Evolutionary conservation across 139 green algal species (phyloP), one percentile per base, ranked within the genome.

Genomic region (Chlorella ohadii): DNA sequence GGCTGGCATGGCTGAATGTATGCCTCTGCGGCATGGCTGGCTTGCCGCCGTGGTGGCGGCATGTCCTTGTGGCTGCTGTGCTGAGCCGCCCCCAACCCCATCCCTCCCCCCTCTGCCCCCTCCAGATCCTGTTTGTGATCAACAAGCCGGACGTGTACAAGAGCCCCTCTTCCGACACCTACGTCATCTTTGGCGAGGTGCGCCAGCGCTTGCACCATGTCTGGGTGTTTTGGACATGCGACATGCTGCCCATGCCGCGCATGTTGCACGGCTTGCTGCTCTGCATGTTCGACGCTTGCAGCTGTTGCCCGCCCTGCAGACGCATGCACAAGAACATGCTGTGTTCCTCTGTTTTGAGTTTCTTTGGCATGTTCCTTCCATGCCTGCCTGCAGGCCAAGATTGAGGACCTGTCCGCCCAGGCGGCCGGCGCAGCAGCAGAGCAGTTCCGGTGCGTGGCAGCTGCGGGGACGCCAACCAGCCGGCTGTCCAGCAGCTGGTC

Each of bases 131-230:
- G 70, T 99, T 99, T 88, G 97, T 99, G n/a, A 99, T 99, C 87
- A 91, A 91, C 74, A 91, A 93, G 78, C 97, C 97, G 1, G 97
- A 99, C 70, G 97, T 99, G 31, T 99, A 98, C 96, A 98, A 99
- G 91, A 95, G 87, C 89, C 97, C 97, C 23, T 92, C 89, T 70
- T 96, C 91, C 9, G 97, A 99, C 91, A 99, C 97, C 19, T 97
- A 99, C 92, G 95, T 99, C 91, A 99, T 99, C 90, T 99, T 99
- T 84, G 97, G 97, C 65, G 97, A 99, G 93, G 59, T n/a, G 59
- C 51, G 59, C 59, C 34, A 2, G 59, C 59, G 6, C 59, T 67
- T 27, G 51, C 15, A 2, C 51, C 51, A 22, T 16, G 44, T 16
- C 7, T 9, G 44, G 44, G 44, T n/a, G n/a, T n/a, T n/a, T n/a